Conservation (phyloP, 768 basidiomycete species). For the Pulveroboletus sp. region DNA sequence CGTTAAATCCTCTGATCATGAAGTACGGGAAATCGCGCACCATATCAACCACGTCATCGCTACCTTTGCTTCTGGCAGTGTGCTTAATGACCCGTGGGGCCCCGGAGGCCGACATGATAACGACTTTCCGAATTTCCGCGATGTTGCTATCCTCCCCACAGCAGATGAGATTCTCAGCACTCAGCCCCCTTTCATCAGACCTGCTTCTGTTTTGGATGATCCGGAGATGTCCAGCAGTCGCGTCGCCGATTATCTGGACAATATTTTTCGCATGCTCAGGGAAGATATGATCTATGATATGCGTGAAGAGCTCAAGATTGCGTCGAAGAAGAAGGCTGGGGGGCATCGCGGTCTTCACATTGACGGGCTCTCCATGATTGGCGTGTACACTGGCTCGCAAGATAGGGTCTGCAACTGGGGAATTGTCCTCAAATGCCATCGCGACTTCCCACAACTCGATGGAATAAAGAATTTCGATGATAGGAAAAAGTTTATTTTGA, state of each 20-base stretch:
- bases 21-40: constrained; percentile 32
- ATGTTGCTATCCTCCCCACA: constrained; percentile 61
- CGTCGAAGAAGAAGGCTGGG: constrained; percentile 38
- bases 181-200: constrained; percentile 49
- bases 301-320: constrained; percentile 51
- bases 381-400: constrained; percentile 34
- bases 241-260: constrained; percentile 51
- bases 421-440: constrained; percentile 34
- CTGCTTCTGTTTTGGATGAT: constrained; percentile 41
- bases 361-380: constrained; percentile 34
- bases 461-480: constrained; percentile 29
- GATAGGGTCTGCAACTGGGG: constrained; percentile 38
- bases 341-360: constrained; percentile 37
- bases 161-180: constrained; percentile 51
- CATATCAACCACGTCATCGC: constrained; percentile 39
- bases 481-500: constrained; percentile 34
- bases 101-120: constrained; percentile 73
- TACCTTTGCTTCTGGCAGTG: constrained; percentile 22
- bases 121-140: constrained; percentile 55
- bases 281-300: constrained; percentile 64
- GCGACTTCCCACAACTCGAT: constrained; percentile 36
- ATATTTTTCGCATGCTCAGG: constrained; percentile 59
- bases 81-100: constrained; percentile 16
- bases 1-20: constrained; percentile 22
- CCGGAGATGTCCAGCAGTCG: constrained; percentile 36